Percentiles rank a stretch among this genome's conserved stretches.
phyloP scores from a whole-genome alignment of 495 filamentous ascomycete genomes.

The Annulohypoxylon stygium region DNA sequence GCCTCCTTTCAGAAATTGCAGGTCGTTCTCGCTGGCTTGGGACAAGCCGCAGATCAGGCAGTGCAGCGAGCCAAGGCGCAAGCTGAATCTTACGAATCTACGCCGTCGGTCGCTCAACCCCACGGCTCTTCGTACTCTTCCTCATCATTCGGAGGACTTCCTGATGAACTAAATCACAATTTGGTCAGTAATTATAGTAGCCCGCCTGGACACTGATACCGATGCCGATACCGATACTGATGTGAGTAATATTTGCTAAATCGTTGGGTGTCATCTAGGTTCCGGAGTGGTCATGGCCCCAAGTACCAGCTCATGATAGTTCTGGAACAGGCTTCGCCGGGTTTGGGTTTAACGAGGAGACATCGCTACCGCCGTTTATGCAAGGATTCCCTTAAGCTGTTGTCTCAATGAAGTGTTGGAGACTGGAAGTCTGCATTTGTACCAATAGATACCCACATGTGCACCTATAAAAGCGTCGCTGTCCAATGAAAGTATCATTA shows the following conservation, averaged over 20 bases:
- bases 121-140: slow-evolving; percentile 5
- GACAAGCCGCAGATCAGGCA: slow-evolving; percentile 34
- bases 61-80: slow-evolving; percentile 14
- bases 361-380: slow-evolving; percentile 32
- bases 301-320: slow-evolving; percentile 8
- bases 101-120: slow-evolving; percentile 2
- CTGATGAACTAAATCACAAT: slow-evolving; percentile 11
- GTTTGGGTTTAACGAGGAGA: slow-evolving; percentile 28
- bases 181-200: slow-evolving; percentile 12
- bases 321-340: neutral
- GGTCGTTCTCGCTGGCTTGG: slow-evolving; percentile 35
- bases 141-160: slow-evolving; percentile 5
- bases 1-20: slow-evolving; percentile 42
- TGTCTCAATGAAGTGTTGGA: neutral
- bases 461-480: too few relatives aligned
- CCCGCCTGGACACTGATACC: neutral
- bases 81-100: neutral
- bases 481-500: slow-evolving; percentile 1
- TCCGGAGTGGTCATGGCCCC: slow-evolving; percentile 14
- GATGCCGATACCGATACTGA: too few relatives aligned
- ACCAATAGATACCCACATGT: too few relatives aligned
- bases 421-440: too few relatives aligned
- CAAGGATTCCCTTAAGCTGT: slow-evolving; percentile 2
- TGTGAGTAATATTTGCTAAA: slow-evolving; percentile 10
- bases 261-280: neutral